Conservation (phyloP, 2,329 filamentous ascomycete genomes). For the Aureobasidium leucospermi region DNA sequence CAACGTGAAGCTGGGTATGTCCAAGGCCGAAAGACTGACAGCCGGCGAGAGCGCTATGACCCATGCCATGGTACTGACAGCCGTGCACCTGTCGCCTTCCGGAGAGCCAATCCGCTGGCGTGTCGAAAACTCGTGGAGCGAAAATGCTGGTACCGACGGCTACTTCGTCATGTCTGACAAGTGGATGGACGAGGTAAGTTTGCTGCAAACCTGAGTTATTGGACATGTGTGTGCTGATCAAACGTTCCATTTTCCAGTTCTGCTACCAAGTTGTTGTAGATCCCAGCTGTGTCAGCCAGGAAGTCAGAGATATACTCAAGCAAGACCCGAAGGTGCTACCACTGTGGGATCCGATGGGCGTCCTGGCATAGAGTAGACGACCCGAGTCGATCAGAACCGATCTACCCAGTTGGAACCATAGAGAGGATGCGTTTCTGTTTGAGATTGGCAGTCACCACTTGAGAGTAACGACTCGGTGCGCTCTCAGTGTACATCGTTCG, state of each 20-base stretch:
- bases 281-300: constrained; percentile 50
- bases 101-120: constrained; percentile 68
- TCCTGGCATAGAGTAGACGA: neutral
- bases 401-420: no score
- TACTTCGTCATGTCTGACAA: constrained; percentile 86
- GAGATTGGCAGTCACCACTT: no score
- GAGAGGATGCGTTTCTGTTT: no score
- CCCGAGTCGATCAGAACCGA: no score
- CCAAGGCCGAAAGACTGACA: constrained; percentile 65
- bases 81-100: constrained; percentile 65
- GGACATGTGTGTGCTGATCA: neutral
- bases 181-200: constrained; percentile 42
- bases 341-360: constrained; percentile 37
- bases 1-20: constrained; percentile 64
- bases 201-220: constrained; percentile 11
- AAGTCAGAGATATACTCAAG: constrained; percentile 62
- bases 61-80: constrained; percentile 86
- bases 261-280: constrained; percentile 83
- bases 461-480: no score
- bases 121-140: constrained; percentile 82
- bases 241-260: constrained; percentile 38
- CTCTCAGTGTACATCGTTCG: no score
- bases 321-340: constrained; percentile 65
- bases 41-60: constrained; percentile 79
- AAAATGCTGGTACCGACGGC: constrained; percentile 60